Percentiles rank a stretch among this genome's conserved stretches.
phyloP scores from a whole-genome alignment of 495 filamentous ascomycete genomes.

The Rhypophila decipiens region DNA sequence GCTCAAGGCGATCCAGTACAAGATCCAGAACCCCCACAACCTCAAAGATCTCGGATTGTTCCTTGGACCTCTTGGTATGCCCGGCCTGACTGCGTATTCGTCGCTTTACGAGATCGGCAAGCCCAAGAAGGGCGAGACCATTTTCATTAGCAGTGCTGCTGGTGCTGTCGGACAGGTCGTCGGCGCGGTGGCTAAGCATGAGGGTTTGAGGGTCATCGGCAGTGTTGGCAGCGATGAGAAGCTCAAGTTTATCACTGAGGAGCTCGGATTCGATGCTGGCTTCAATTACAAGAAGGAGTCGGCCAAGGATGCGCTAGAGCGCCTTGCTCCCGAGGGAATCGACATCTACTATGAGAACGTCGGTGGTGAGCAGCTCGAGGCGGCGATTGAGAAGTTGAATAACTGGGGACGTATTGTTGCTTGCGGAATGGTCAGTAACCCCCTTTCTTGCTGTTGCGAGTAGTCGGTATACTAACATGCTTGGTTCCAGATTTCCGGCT shows the following conservation, averaged over 20 bases:
- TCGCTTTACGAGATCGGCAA: conserved; percentile 75
- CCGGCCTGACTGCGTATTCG: conserved; percentile 77
- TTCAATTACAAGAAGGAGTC: conserved; percentile 66
- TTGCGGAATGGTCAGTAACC: conserved; percentile 40
- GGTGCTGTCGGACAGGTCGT: conserved; percentile 83
- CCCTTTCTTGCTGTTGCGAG: conserved; percentile 7
- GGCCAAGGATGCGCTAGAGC: conserved; percentile 61
- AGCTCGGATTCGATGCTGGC: conserved; percentile 61
- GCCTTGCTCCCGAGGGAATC: conserved; percentile 74
- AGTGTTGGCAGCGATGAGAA: conserved; percentile 59
- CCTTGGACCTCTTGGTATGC: conserved; percentile 78
- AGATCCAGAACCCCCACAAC: conserved; percentile 54
- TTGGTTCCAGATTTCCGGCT: conserved; percentile 60
- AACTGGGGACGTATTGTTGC: conserved; percentile 61
- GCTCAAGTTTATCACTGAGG: conserved; percentile 58
- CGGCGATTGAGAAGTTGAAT: conserved; percentile 64
- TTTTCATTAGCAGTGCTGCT: conserved; percentile 75
- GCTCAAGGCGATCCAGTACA: conserved; percentile 26
- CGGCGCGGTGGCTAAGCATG: conserved; percentile 79
- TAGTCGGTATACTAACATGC: conserved; percentile 20
- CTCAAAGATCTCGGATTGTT: conserved; percentile 55
- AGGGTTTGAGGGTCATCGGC: conserved; percentile 80
- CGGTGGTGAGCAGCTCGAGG: conserved; percentile 81
- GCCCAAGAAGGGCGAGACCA: conserved; percentile 83
- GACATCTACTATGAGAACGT: conserved; percentile 98